phyloP scores from a whole-genome alignment of 2,329 filamentous ascomycete species.

The Colletotrichum musae region DNA sequence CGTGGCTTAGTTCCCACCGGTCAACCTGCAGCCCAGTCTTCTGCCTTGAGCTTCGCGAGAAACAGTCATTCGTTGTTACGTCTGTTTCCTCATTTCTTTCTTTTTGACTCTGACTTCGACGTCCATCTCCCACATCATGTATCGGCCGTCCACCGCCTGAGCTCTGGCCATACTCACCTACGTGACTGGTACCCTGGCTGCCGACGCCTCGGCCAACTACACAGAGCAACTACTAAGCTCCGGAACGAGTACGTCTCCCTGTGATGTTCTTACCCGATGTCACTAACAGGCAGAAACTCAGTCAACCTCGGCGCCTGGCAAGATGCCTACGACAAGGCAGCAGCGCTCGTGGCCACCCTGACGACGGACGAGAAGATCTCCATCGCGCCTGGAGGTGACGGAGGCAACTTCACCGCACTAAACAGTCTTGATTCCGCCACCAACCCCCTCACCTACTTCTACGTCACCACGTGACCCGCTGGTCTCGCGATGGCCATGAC shows the following conservation, averaged over 20 bases:
- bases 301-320: conserved; percentile 61
- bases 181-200: conserved; percentile 32
- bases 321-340: conserved; percentile 71
- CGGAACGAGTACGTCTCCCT: conserved; percentile 35
- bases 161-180: conserved; percentile 37
- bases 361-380: conserved; percentile 76
- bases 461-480: conserved; percentile 63
- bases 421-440: conserved; percentile 42
- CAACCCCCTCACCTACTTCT: conserved; percentile 44
- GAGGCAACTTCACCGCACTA: conserved; percentile 42
- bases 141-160: conserved; percentile 1
- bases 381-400: conserved; percentile 55
- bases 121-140: neutral
- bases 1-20: neutral
- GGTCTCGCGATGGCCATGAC: conserved; percentile 81
- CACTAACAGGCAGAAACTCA: neutral
- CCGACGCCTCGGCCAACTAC: conserved; percentile 42
- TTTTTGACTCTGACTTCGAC: neutral
- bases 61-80: too few relatives aligned
- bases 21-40: neutral
- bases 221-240: conserved; percentile 42
- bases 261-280: neutral
- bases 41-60: too few relatives aligned
- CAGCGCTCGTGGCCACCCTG: conserved; percentile 71
- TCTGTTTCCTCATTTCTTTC: too few relatives aligned